These are phyloP conservation scores for Phascolomyces articulosus DNA, from an alignment of 371 early-diverging fungal species.

Conservation along the genomic window DNA sequence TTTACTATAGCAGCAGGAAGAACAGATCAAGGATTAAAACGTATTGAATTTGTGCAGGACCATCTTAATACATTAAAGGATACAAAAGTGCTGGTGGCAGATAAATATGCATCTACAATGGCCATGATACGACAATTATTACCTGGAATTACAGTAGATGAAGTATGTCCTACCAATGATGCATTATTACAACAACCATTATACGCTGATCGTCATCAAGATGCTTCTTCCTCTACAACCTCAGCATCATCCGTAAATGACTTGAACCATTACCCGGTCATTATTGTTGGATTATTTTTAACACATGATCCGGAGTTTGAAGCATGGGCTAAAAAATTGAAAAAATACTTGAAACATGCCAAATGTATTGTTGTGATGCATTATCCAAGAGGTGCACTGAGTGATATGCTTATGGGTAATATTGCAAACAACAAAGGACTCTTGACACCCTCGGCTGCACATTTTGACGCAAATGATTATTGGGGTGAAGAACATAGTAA, in stretches of 20 bases:
- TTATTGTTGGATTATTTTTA: conserved; percentile 37
- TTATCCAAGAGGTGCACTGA: conserved; percentile 36
- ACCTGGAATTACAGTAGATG: conserved; percentile 29
- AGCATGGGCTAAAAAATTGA: conserved; percentile 27
- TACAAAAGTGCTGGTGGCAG: conserved; percentile 39
- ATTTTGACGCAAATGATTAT: not conserved
- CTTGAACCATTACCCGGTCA: conserved; percentile 23
- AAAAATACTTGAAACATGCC: conserved; percentile 17
- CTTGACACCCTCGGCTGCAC: conserved; percentile 5
- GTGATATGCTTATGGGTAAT: conserved; percentile 11
- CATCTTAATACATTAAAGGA: conserved; percentile 21
- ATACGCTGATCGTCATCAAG: too few species aligned
- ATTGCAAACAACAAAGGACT: conserved; percentile 8
- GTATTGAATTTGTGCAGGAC: conserved; percentile 10
- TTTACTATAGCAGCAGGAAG: conserved; percentile 46
- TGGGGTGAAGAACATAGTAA: too few species aligned
- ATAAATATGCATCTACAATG: conserved; percentile 29
- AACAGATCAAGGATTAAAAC: conserved; percentile 27
- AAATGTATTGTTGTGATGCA: conserved; percentile 36
- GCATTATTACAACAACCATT: conserved; percentile 1
- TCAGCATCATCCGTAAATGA: not conserved
- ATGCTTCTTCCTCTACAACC: too few species aligned
- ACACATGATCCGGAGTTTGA: conserved; percentile 11
- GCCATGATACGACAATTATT: conserved; percentile 37
- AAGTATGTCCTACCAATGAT: conserved; percentile 23